phyloP scores from a whole-genome alignment of 1,284 basidiomycete genomes.

The Leccinum angustisporum region DNA sequence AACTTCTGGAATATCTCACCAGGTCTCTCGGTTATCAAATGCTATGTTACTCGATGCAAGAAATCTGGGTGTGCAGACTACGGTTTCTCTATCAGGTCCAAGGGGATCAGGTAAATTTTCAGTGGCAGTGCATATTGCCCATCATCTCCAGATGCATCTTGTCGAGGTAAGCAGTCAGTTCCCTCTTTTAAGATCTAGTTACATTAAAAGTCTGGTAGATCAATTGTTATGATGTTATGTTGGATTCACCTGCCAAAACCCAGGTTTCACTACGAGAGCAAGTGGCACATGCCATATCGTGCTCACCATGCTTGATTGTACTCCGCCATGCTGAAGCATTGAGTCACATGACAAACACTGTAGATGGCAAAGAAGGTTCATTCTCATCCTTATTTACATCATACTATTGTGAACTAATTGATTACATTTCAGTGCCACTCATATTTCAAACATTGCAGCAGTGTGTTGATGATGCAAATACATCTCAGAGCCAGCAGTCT shows the following conservation, averaged over 20 bases:
- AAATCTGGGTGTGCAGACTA: conserved; percentile 61
- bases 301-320: conserved; percentile 85
- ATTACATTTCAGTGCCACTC: conserved; percentile 47
- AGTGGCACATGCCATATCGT: conserved; percentile 78
- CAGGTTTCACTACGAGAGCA: conserved; percentile 75
- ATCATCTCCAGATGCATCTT: conserved; percentile 71
- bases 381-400: neutral
- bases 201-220: conserved; percentile 48
- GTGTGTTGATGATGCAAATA: conserved; percentile 54
- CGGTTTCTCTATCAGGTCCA: conserved; percentile 73
- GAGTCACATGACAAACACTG: conserved; percentile 62
- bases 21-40: conserved; percentile 51
- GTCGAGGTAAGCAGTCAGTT: conserved; percentile 59
- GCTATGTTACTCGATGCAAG: conserved; percentile 57
- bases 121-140: conserved; percentile 55
- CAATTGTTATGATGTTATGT: conserved; percentile 84
- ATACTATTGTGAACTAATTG: neutral
- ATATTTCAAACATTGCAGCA: conserved; percentile 66
- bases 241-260: conserved; percentile 79
- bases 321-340: conserved; percentile 87
- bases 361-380: conserved; percentile 64
- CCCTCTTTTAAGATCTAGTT: neutral
- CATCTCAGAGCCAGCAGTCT: conserved; percentile 63
- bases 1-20: conserved; percentile 32
- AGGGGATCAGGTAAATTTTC: conserved; percentile 78